Percentiles rank a stretch among this genome's conserved stretches.
Conservation (phyloP, 129 eudicot species). For the Mikania micrantha region DNA sequence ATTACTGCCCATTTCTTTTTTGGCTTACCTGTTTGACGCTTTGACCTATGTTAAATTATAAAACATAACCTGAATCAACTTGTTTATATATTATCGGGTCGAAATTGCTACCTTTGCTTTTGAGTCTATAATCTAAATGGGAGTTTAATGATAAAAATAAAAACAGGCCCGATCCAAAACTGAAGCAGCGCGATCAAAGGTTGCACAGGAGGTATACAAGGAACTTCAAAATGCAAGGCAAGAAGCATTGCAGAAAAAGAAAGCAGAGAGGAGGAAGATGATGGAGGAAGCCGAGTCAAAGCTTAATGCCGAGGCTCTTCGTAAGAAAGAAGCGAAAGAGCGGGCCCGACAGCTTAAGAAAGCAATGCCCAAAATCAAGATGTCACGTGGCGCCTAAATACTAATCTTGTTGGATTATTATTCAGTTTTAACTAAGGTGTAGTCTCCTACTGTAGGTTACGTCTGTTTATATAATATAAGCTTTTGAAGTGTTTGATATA, state of each 20-base stretch:
- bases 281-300: conserved; percentile 82
- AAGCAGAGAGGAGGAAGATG: conserved; percentile 73
- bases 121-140: not conserved
- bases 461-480: too few relatives aligned
- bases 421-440: not conserved
- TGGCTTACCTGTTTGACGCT: not conserved
- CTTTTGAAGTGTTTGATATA: not conserved
- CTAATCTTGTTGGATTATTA: conserved; percentile 22
- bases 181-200: conserved; percentile 67
- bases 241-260: conserved; percentile 84
- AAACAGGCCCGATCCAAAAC: conserved; percentile 86
- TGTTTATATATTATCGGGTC: not conserved
- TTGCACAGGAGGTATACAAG: conserved; percentile 83
- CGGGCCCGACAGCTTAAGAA: conserved; percentile 94
- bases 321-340: conserved; percentile 89
- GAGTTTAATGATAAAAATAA: not conserved
- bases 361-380: conserved; percentile 85
- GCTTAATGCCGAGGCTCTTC: conserved; percentile 76
- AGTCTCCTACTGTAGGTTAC: too few relatives aligned
- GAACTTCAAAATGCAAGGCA: conserved; percentile 82
- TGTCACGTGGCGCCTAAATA: conserved; percentile 59
- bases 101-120: not conserved
- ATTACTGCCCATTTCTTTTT: not conserved
- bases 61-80: not conserved
- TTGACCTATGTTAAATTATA: not conserved